Conservation (phyloP, 495 filamentous ascomycete genomes). For the Talaromyces thailandensis region DNA sequence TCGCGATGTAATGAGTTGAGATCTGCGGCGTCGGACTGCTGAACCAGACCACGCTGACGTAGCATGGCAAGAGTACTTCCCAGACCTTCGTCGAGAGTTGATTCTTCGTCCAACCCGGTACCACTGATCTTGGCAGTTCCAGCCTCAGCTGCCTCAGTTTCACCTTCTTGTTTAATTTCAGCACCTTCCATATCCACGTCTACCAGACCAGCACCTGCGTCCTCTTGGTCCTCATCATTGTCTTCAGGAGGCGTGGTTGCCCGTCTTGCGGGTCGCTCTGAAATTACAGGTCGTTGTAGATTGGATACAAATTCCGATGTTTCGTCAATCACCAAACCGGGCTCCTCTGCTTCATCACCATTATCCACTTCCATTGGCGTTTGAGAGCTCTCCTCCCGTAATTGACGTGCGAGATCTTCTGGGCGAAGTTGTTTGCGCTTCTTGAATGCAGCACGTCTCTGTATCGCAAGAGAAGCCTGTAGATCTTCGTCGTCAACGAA, state of each 20-base stretch:
- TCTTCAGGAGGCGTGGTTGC: conserved; percentile 27
- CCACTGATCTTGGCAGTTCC: conserved; percentile 41
- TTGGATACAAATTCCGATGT: conserved; percentile 91
- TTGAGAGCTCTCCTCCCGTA: conserved; percentile 64
- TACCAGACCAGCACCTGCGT: conserved; percentile 41
- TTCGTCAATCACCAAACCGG: conserved; percentile 83
- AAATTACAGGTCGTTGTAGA: conserved; percentile 58
- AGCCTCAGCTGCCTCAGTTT: conserved; percentile 26
- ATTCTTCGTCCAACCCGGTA: conserved; percentile 80
- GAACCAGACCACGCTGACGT: conserved; percentile 71
- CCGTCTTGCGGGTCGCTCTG: conserved; percentile 46
- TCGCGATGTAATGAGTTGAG: conserved; percentile 63
- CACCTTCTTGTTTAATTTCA: conserved; percentile 46
- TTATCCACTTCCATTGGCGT: conserved; percentile 41
- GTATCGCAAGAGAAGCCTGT: conserved; percentile 71
- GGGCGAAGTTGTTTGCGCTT: conserved; percentile 78
- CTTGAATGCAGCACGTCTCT: conserved; percentile 74
- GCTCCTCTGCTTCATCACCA: conserved; percentile 45
- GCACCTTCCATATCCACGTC: conserved; percentile 58
- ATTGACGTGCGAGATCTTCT: conserved; percentile 75
- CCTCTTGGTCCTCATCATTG: conserved; percentile 9
- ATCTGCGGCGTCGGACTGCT: conserved; percentile 49
- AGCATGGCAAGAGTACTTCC: conserved; percentile 76
- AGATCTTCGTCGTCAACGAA: conserved; percentile 92
- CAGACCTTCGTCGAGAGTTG: conserved; percentile 64